phyloP scores from a whole-genome alignment of 108 stramenopile species.

The Nannochloropsis salina region DNA sequence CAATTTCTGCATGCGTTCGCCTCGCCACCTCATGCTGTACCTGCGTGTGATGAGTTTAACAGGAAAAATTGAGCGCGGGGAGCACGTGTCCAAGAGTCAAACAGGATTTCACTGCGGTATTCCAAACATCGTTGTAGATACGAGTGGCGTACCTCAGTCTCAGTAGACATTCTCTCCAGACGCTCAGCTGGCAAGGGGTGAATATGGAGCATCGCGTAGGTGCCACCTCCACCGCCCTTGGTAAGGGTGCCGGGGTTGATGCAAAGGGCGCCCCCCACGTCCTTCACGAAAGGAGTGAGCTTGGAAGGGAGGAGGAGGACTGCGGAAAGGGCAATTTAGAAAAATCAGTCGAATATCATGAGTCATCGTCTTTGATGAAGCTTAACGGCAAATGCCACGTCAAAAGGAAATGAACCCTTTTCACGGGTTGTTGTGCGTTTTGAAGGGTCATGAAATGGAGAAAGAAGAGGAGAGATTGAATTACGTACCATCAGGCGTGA shows the following conservation, averaged over 20 bases:
- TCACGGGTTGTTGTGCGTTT: neutral
- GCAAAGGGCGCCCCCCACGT: conserved; percentile 60
- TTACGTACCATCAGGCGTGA: conserved; percentile 64
- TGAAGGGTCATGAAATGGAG: neutral
- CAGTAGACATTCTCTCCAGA: conserved; percentile 54
- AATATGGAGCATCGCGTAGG: conserved; percentile 73
- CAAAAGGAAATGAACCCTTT: too few relatives aligned
- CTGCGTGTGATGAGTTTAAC: conserved; percentile 10
- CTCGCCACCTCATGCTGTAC: conserved; percentile 55
- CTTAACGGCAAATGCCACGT: too few relatives aligned
- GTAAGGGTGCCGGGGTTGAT: conserved; percentile 79
- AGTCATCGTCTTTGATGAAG: too few relatives aligned
- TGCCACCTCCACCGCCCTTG: conserved; percentile 77
- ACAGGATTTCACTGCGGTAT: too few relatives aligned
- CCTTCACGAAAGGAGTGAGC: conserved; percentile 68
- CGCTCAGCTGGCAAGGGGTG: conserved; percentile 63
- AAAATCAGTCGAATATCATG: neutral
- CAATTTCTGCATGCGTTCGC: conserved; percentile 68
- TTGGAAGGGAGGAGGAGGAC: conserved; percentile 82
- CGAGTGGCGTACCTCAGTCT: neutral
- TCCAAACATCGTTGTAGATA: too few relatives aligned
- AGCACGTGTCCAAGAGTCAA: too few relatives aligned
- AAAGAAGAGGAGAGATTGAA: neutral
- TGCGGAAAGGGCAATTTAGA: neutral
- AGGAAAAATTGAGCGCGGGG: too few relatives aligned